A percentile compares a stretch with the other conserved stretches of the same genome.
These are phyloP conservation scores for Cyberlindnera petersonii DNA, from an alignment of 805 yeast species.

Conservation along the genomic window DNA sequence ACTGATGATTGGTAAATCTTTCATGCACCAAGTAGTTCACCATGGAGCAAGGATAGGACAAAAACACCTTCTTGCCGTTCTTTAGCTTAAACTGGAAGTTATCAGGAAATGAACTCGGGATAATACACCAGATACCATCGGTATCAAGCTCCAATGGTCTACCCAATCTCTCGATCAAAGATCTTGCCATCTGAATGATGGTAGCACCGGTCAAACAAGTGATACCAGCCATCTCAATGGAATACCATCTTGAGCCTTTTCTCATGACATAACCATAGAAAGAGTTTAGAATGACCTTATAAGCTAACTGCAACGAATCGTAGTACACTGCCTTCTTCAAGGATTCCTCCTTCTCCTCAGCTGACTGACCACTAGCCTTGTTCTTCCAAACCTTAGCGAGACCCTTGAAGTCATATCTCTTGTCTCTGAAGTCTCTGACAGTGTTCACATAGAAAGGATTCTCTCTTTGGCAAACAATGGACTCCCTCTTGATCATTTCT, in stretches of 20 bases:
- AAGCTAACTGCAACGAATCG: slow-evolving; percentile 94
- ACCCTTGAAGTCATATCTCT: slow-evolving; percentile 93
- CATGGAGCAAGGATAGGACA: slow-evolving; percentile 96
- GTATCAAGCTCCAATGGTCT: slow-evolving; percentile 95
- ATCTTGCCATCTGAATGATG: slow-evolving; percentile 94
- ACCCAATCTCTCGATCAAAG: slow-evolving; percentile 87
- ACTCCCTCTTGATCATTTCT: slow-evolving; percentile 82
- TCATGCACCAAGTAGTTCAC: slow-evolving; percentile 89
- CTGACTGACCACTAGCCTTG: slow-evolving; percentile 53
- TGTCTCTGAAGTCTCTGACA: slow-evolving; percentile 89
- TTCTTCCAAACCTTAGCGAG: slow-evolving; percentile 93
- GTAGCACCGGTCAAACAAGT: slow-evolving; percentile 98
- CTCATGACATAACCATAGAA: slow-evolving; percentile 99
- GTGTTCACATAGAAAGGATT: slow-evolving; percentile 96
- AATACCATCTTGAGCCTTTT: slow-evolving; percentile 98
- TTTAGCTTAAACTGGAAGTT: slow-evolving; percentile 66
- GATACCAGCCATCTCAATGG: slow-evolving; percentile 99
- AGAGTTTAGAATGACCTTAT: slow-evolving; percentile 92
- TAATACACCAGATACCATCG: slow-evolving; percentile 99
- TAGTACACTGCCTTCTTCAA: slow-evolving; percentile 89
- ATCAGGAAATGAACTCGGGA: slow-evolving; percentile 92
- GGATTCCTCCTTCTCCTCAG: slow-evolving; percentile 78
- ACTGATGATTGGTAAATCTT: slow-evolving; percentile 89
- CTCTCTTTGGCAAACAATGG: slow-evolving; percentile 94
- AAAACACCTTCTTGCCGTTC: slow-evolving; percentile 69